Percentiles rank a stretch among this genome's conserved stretches.
Evolutionary conservation across 345 rosid genomes (phyloP).

Genomic region (Noccaea bulbosa): DNA sequence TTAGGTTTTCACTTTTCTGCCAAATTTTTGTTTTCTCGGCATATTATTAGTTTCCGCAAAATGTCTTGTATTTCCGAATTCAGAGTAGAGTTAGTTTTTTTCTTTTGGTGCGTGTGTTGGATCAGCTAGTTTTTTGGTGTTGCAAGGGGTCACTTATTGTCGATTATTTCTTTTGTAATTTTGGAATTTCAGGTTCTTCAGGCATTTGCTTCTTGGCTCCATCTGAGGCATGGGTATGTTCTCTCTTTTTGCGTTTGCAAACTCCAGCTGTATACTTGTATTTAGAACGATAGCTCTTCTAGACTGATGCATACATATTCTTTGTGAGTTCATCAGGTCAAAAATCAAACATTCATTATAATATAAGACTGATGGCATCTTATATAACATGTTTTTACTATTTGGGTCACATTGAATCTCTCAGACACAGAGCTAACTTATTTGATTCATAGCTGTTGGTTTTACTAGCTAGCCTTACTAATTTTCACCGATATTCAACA

Average conservation of each 20-base stretch:
- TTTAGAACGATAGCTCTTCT: constrained; percentile 17
- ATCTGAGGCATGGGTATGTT: constrained; percentile 82
- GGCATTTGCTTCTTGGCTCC: constrained; percentile 99
- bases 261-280: constrained; percentile 11
- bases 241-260: constrained; percentile 23
- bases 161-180: constrained; percentile 21
- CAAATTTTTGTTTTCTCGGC: constrained; percentile 12
- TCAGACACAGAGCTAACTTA: constrained; percentile 24
- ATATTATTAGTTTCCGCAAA: constrained; percentile 19
- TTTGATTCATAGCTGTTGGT: constrained; percentile 11
- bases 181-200: constrained; percentile 82
- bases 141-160: constrained; percentile 29
- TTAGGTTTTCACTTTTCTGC: constrained; percentile 17
- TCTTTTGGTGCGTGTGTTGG: constrained; percentile 12
- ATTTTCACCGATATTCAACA: constrained; percentile 21
- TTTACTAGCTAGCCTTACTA: constrained; percentile 15
- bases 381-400: constrained; percentile 1
- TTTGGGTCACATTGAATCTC: constrained; percentile 7
- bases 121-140: constrained; percentile 29
- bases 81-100: constrained; percentile 1
- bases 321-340: constrained; percentile 6
- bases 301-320: constrained; percentile 1
- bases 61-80: not conserved
- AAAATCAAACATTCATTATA: not conserved
- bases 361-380: constrained; percentile 1